Conservation (phyloP, 192 early-diverging fungal genomes). For the Mortierella hygrophila region DNA sequence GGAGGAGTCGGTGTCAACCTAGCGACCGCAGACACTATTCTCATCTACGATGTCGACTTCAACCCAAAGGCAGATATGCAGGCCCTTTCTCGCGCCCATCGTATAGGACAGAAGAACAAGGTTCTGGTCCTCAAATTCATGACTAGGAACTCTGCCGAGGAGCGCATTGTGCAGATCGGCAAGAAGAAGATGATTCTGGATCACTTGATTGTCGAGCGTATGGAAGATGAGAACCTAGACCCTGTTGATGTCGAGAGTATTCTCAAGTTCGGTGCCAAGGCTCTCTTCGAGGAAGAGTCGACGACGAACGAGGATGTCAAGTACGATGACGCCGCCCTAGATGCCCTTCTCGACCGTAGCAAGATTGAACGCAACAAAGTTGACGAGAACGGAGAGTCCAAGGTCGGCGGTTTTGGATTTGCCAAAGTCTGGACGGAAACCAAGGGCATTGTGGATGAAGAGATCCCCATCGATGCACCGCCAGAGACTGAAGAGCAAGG, state of each 20-base stretch:
- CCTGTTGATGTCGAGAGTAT: constrained; percentile 71
- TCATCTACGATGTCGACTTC: constrained; percentile 82
- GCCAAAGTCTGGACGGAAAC: constrained; percentile 76
- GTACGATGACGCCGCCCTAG: constrained; percentile 71
- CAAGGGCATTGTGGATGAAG: constrained; percentile 57
- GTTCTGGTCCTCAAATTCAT: constrained; percentile 77
- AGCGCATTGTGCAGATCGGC: constrained; percentile 79
- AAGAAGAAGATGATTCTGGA: constrained; percentile 83
- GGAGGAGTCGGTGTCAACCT: constrained; percentile 84
- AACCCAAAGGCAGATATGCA: constrained; percentile 82
- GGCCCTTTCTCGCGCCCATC: constrained; percentile 79
- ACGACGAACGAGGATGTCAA: constrained; percentile 59
- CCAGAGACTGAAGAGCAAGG: constrained; percentile 46
- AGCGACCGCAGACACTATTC: constrained; percentile 79
- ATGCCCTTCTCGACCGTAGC: constrained; percentile 70
- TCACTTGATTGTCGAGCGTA: constrained; percentile 80
- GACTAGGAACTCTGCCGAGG: constrained; percentile 73
- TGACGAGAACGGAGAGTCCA: constrained; percentile 51
- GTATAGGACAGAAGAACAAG: constrained; percentile 78
- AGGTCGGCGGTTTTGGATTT: constrained; percentile 66
- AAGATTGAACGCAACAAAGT: constrained; percentile 57
- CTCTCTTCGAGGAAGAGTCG: constrained; percentile 73
- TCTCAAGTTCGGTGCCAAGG: constrained; percentile 76
- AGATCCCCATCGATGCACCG: constrained; percentile 43
- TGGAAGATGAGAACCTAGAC: constrained; percentile 71